These are phyloP conservation scores for Talaromyces atroroseus DNA, from an alignment of 2,329 filamentous ascomycete species.

Conservation along the genomic window DNA sequence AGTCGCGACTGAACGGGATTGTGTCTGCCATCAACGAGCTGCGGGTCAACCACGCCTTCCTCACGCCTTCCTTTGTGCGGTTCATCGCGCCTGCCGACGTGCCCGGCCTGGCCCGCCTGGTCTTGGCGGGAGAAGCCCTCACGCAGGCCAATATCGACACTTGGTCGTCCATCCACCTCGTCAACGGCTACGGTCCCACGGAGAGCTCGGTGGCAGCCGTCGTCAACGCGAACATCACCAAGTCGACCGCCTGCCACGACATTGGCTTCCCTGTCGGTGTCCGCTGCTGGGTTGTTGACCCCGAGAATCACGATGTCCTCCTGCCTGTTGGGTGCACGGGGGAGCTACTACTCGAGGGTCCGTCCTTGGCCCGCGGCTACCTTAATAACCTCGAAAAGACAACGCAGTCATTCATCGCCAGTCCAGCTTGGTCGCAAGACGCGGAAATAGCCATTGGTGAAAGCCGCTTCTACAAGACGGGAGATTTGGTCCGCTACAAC, in stretches of 20 bases:
- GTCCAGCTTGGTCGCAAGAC: conserved; percentile 31
- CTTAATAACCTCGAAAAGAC: conserved; percentile 37
- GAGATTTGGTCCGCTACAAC: conserved; percentile 31
- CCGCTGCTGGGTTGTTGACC: conserved; percentile 41
- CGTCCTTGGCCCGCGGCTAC: conserved; percentile 41
- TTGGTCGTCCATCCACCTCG: conserved; percentile 8
- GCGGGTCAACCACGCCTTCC: conserved; percentile 50
- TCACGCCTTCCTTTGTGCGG: conserved; percentile 56
- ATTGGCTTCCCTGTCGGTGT: conserved; percentile 38
- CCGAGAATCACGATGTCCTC: conserved; percentile 40
- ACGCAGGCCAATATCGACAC: conserved; percentile 30
- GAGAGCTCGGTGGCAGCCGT: conserved; percentile 12
- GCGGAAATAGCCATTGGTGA: conserved; percentile 24
- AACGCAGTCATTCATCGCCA: conserved; percentile 29
- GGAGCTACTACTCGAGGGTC: conserved; percentile 39
- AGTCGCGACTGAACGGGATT: conserved; percentile 32
- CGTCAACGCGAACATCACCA: conserved; percentile 17
- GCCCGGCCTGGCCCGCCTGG: conserved; percentile 35
- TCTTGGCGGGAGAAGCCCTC: conserved; percentile 39
- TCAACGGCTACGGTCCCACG: conserved; percentile 12
- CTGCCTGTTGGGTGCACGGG: conserved; percentile 38
- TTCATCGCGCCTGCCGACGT: conserved; percentile 29
- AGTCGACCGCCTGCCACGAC: conserved; percentile 25
- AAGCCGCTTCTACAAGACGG: conserved; percentile 34
- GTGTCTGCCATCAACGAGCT: conserved; percentile 43